Conservation (phyloP, 1,284 basidiomycete genomes). For the Malassezia slooffiae region DNA sequence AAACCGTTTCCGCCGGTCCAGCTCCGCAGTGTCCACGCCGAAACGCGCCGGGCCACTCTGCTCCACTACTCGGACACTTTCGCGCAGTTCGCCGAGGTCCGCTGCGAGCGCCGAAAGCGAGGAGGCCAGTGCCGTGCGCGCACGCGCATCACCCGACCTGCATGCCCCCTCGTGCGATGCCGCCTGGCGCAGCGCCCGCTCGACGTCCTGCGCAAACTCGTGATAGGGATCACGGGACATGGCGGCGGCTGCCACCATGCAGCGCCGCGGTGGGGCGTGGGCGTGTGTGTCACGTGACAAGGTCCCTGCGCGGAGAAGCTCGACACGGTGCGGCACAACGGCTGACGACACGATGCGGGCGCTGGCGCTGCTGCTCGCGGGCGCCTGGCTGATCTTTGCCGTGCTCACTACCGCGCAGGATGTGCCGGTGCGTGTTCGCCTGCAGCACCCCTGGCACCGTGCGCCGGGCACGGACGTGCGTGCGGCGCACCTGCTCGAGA, state of each 20-base stretch:
- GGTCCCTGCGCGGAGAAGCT: no score
- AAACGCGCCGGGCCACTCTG: slow-evolving; percentile 36
- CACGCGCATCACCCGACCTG: slow-evolving; percentile 15
- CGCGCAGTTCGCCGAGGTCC: slow-evolving; percentile 37
- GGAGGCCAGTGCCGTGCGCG: slow-evolving; percentile 21
- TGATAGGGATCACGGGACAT: slow-evolving; percentile 44
- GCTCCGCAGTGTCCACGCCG: slow-evolving; percentile 26
- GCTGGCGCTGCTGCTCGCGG: no score
- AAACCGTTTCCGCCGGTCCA: slow-evolving; percentile 24
- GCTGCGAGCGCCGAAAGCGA: slow-evolving; percentile 29
- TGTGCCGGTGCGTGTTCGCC: slow-evolving; percentile 2
- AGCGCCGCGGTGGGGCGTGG: no score
- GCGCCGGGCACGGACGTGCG: neutral
- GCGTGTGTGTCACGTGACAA: no score
- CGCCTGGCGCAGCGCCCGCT: slow-evolving; percentile 17
- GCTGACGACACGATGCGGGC: no score
- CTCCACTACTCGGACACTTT: slow-evolving; percentile 36
- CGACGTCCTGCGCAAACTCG: slow-evolving; percentile 38
- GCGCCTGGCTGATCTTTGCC: no score
- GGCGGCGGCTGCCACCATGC: neutral
- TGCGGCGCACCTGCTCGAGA: slow-evolving; percentile 63
- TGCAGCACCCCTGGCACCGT: slow-evolving; percentile 9
- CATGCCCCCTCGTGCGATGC: no score
- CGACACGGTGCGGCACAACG: no score
- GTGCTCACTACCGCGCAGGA: neutral